Evolutionary conservation across 352 stramenopile species (phyloP), one percentile per base, ranked within the genome.

Genomic region (Pythium insidiosum): DNA sequence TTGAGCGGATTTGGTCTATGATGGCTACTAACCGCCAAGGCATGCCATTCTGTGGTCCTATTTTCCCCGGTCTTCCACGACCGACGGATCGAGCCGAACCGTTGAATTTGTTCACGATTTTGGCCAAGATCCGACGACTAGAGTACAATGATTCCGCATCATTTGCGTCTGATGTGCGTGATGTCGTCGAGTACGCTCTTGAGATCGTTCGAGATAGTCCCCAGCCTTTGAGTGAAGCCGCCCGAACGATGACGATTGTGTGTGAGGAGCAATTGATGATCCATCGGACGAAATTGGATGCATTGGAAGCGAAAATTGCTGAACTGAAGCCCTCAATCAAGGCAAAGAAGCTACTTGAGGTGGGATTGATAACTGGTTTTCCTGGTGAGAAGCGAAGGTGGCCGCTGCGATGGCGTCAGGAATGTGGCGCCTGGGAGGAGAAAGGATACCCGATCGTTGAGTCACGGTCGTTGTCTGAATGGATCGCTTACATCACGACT

Each of bases 1-100:
- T 93, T 38, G 81, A 93, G 56, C 77, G 77, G 20, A 79, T 93
- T 30, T 93, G 80, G 81, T 90, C 81, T 2, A 84, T 77, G 30
- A 48, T 93, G 45, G 81, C 77, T 12, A 93, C 78, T n/a, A 93
- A 93, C 55, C 74, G 63, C 13, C 81, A 93, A 53, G 81, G 77
- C 4, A 69, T 87, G 62, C 70, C 81, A 16, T 93, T 93, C 33
- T 89, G 76, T 41, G 73, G 75, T 26, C 81, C 81, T 3, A 50
- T 93, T 11, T 43, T 93, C 20, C 72, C 67, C 31, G 81, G 81
- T 13, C 33, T 93, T 30, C n/a, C n/a, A n/a, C n/a, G n/a, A n/a
- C n/a, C n/a, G n/a, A n/a, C n/a, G n/a, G n/a, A n/a, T n/a, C n/a
- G n/a, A n/a, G n/a, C n/a, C n/a, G n/a, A n/a, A n/a, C n/a, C n/a